phyloP scores from a whole-genome alignment of 495 filamentous ascomycete genomes.

The Diplogelasinospora grovesii region DNA sequence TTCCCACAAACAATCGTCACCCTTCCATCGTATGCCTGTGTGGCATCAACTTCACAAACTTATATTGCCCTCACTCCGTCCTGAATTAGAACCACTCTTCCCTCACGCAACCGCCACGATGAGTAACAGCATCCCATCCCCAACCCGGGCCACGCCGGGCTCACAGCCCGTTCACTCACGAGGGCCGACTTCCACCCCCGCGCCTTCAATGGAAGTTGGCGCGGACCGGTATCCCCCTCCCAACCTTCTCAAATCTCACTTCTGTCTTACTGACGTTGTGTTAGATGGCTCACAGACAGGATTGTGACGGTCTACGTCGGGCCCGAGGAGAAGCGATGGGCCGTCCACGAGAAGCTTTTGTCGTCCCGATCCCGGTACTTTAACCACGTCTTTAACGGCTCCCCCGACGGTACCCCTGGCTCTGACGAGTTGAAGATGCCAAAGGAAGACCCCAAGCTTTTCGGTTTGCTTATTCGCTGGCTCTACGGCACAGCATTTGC shows the following conservation, averaged over 20 bases:
- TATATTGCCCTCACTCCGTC: no score
- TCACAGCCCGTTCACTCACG: no score
- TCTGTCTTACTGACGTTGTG: conserved; percentile 3
- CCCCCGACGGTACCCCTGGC: background rate
- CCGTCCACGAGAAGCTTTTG: conserved; percentile 23
- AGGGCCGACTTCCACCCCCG: no score
- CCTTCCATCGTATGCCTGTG: no score
- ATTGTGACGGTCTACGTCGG: conserved; percentile 18
- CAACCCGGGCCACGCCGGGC: no score
- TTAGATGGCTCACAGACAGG: conserved; percentile 18
- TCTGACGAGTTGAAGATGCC: conserved; percentile 13
- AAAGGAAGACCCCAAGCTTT: conserved; percentile 15
- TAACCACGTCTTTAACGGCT: conserved; percentile 7
- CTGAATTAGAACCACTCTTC: no score
- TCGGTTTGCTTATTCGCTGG: conserved; percentile 22
- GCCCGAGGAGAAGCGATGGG: conserved; percentile 8
- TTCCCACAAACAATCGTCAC: no score
- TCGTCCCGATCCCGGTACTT: conserved; percentile 19
- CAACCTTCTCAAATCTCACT: background rate
- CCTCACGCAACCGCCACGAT: no score
- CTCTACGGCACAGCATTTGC: conserved; percentile 22
- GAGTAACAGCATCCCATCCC: no score
- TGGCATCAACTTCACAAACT: no score
- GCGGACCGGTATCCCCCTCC: no score
- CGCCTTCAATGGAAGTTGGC: no score